phyloP scores from a whole-genome alignment of 768 basidiomycete species.

The Pleurotus platypus region DNA sequence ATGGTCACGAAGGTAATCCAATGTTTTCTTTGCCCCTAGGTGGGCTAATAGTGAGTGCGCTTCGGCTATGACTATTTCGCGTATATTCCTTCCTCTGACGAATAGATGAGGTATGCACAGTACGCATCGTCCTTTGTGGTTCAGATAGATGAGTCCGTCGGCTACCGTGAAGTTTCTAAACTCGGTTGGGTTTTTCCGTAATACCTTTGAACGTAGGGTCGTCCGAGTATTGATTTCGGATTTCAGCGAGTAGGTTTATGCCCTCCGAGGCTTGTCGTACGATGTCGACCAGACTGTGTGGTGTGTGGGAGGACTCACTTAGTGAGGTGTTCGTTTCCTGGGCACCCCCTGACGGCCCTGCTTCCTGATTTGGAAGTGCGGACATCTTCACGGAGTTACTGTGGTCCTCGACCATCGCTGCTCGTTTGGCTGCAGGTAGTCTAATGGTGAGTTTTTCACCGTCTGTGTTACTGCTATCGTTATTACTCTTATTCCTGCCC shows the following conservation, averaged over 20 bases:
- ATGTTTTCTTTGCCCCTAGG: conserved; percentile 27
- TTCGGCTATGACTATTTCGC: conserved; percentile 25
- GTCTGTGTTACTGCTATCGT: neutral
- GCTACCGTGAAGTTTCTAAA: conserved; percentile 16
- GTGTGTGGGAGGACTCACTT: neutral
- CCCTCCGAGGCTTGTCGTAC: neutral
- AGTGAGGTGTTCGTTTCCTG: neutral
- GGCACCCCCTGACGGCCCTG: neutral
- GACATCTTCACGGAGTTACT: no score
- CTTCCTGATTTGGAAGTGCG: no score
- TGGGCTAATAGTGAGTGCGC: conserved; percentile 22
- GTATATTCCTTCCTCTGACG: conserved; percentile 10
- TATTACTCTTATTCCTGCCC: conserved; percentile 2
- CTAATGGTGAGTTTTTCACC: no score
- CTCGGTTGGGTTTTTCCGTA: conserved; percentile 11
- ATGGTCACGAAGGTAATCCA: conserved; percentile 21
- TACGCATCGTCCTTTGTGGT: neutral
- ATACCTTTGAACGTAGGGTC: conserved; percentile 19
- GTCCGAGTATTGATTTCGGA: conserved; percentile 12
- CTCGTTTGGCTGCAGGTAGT: no score
- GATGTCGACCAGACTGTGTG: neutral
- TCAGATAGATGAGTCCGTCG: conserved; percentile 15
- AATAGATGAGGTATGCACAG: conserved; percentile 16
- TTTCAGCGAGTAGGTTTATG: conserved; percentile 9
- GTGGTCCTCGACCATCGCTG: no score